phyloP scores from a whole-genome alignment of 2,329 filamentous ascomycete genomes.

The Davidsoniella eucalypti region DNA sequence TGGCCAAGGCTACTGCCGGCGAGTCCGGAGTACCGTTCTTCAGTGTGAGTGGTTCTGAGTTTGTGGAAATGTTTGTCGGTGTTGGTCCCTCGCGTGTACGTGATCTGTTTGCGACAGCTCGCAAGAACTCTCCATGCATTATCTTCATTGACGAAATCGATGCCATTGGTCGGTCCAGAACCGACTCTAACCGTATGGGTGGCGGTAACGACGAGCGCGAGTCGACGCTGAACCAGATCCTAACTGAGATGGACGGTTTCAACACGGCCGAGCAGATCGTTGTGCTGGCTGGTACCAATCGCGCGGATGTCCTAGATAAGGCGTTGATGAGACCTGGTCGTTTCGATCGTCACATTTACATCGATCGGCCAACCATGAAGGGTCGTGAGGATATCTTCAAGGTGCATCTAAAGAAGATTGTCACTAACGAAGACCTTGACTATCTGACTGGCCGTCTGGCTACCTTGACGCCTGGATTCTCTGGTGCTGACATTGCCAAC shows the following conservation, averaged over 20 bases:
- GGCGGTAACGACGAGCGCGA: slow-evolving; percentile 96
- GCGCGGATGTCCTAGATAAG: slow-evolving; percentile 86
- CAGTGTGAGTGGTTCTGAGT: slow-evolving; percentile 95
- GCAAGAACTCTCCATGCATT: slow-evolving; percentile 94
- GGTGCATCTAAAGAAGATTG: slow-evolving; percentile 87
- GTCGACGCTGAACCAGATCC: slow-evolving; percentile 90
- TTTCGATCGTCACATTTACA: slow-evolving; percentile 91
- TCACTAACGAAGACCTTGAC: slow-evolving; percentile 79
- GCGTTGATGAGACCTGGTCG: slow-evolving; percentile 91
- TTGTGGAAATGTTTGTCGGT: slow-evolving; percentile 99
- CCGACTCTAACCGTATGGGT: slow-evolving; percentile 52
- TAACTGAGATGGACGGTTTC: slow-evolving; percentile 99
- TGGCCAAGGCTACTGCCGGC: slow-evolving; percentile 93
- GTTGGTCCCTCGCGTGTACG: slow-evolving; percentile 90
- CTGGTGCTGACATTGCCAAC: slow-evolving; percentile 95
- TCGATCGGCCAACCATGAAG: slow-evolving; percentile 92
- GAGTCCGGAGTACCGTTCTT: slow-evolving; percentile 96
- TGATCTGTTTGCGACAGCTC: slow-evolving; percentile 83
- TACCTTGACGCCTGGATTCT: slow-evolving; percentile 88
- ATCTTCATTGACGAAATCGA: slow-evolving; percentile 99
- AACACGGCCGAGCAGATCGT: slow-evolving; percentile 94
- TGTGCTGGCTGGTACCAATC: slow-evolving; percentile 89
- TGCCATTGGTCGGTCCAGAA: slow-evolving; percentile 81
- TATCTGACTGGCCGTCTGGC: slow-evolving; percentile 76
- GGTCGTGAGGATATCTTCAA: slow-evolving; percentile 91